Conservation (phyloP, 2,329 filamentous ascomycete genomes). For the Pyrenochaeta sp. region DNA sequence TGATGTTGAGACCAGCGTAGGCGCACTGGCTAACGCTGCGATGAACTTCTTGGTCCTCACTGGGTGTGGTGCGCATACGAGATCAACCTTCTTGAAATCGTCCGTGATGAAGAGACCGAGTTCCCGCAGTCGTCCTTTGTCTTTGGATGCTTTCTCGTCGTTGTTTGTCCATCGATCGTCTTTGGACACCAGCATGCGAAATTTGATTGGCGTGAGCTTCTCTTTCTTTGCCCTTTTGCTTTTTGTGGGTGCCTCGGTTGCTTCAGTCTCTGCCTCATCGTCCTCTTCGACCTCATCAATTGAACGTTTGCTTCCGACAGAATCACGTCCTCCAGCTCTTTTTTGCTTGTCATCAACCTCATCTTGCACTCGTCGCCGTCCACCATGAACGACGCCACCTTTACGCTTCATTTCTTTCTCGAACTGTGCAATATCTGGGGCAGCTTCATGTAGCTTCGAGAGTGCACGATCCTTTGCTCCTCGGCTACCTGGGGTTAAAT, state of each 20-base stretch:
- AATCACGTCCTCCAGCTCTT: constrained; percentile 44
- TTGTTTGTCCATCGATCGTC: constrained; percentile 83
- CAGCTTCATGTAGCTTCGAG: constrained; percentile 77
- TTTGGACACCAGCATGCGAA: constrained; percentile 82
- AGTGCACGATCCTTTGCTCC: constrained; percentile 88
- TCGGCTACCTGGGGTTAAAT: constrained; percentile 81
- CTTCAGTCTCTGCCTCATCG: constrained; percentile 52
- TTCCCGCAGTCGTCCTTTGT: constrained; percentile 81
- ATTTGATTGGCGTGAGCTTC: constrained; percentile 67
- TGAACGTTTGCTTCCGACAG: constrained; percentile 53
- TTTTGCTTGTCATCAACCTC: constrained; percentile 47
- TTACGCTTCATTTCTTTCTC: constrained; percentile 91
- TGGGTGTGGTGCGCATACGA: constrained; percentile 85
- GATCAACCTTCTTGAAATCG: constrained; percentile 78
- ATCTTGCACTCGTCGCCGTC: constrained; percentile 46
- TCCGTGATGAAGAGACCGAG: constrained; percentile 82
- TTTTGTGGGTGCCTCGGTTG: constrained; percentile 64
- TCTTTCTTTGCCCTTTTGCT: constrained; percentile 63
- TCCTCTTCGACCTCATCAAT: constrained; percentile 54
- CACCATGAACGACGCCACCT: constrained; percentile 68
- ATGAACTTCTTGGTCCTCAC: constrained; percentile 95
- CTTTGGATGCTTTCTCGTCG: constrained; percentile 75
- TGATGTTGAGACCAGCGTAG: constrained; percentile 75
- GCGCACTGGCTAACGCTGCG: constrained; percentile 81
- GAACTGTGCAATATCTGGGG: constrained; percentile 85